Evolutionary conservation across 345 rosid species (phyloP).

Genomic region (Bruguiera gymnorhiza): DNA sequence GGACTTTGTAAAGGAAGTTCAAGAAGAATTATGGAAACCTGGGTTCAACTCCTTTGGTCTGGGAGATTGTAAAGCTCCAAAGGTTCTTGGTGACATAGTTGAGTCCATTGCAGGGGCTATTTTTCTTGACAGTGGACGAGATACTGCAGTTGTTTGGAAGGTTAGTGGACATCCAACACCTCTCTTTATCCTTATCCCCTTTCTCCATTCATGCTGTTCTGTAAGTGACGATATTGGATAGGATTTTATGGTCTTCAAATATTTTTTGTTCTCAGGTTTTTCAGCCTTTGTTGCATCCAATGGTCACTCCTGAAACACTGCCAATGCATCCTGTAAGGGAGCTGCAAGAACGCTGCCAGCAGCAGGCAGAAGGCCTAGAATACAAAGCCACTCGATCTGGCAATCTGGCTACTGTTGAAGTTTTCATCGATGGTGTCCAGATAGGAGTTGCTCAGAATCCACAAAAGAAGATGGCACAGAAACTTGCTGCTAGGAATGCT

Average conservation of each 20-base stretch:
- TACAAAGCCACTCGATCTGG: slow-evolving; percentile 84
- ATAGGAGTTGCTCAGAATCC: slow-evolving; percentile 92
- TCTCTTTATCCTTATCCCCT: not conserved
- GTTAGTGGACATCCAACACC: slow-evolving; percentile 30
- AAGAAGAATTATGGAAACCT: slow-evolving; percentile 71
- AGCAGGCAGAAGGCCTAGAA: slow-evolving; percentile 96
- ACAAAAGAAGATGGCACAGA: slow-evolving; percentile 99
- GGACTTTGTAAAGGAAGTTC: slow-evolving; percentile 89
- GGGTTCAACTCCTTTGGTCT: slow-evolving; percentile 95
- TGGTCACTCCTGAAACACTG: slow-evolving; percentile 98
- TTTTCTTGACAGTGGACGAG: slow-evolving; percentile 77
- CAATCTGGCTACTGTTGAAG: slow-evolving; percentile 93
- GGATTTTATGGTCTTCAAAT: not conserved
- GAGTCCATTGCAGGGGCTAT: slow-evolving; percentile 98
- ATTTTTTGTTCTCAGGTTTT: slow-evolving; percentile 50
- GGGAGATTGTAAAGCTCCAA: slow-evolving; percentile 99
- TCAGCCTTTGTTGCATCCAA: slow-evolving; percentile 89
- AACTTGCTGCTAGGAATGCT: slow-evolving; percentile 95
- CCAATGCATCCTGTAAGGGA: slow-evolving; percentile 99
- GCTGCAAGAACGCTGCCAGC: slow-evolving; percentile 98
- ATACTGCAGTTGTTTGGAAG: slow-evolving; percentile 87
- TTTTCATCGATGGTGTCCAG: slow-evolving; percentile 84
- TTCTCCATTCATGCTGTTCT: not conserved
- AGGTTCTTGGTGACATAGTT: slow-evolving; percentile 94
- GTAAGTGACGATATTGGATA: slow-evolving; percentile 4